A percentile compares a stretch with the other conserved stretches of the same genome.
Conservation (phyloP, 306 rosid genomes). For the Vigna trinervia region DNA sequence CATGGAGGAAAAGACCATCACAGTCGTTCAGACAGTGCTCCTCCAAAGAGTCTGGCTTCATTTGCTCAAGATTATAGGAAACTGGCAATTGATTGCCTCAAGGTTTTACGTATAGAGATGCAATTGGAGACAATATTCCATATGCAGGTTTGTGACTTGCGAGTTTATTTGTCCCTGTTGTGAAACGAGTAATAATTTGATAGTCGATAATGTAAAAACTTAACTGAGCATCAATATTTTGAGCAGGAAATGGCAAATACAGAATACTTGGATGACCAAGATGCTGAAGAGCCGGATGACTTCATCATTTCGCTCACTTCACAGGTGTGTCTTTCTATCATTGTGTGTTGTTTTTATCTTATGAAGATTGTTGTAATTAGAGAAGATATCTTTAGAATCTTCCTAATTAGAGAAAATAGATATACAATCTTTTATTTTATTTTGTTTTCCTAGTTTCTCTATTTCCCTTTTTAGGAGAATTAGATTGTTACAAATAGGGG, state of each 20-base stretch:
- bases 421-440: no score
- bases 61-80: constrained; percentile 94
- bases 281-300: constrained; percentile 99
- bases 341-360: constrained; percentile 33
- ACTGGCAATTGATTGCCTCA: constrained; percentile 93
- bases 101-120: constrained; percentile 96
- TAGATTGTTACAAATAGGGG: no score
- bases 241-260: constrained; percentile 89
- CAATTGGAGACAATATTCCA: constrained; percentile 93
- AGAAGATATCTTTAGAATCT: no score
- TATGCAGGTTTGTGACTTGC: constrained; percentile 78
- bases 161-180: constrained; percentile 33
- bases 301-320: constrained; percentile 92
- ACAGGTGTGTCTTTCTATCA: constrained; percentile 62
- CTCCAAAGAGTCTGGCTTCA: constrained; percentile 75
- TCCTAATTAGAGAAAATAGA: no score
- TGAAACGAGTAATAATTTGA: constrained; percentile 17
- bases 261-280: constrained; percentile 96
- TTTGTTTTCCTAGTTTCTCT: no score
- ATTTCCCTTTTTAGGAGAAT: no score
- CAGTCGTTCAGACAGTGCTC: constrained; percentile 60
- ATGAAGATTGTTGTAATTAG: background rate
- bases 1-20: constrained; percentile 65
- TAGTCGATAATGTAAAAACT: constrained; percentile 30
- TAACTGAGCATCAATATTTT: constrained; percentile 45